phyloP scores from a whole-genome alignment of 192 early-diverging fungal genomes.

The Neocallimastix lanati region DNA sequence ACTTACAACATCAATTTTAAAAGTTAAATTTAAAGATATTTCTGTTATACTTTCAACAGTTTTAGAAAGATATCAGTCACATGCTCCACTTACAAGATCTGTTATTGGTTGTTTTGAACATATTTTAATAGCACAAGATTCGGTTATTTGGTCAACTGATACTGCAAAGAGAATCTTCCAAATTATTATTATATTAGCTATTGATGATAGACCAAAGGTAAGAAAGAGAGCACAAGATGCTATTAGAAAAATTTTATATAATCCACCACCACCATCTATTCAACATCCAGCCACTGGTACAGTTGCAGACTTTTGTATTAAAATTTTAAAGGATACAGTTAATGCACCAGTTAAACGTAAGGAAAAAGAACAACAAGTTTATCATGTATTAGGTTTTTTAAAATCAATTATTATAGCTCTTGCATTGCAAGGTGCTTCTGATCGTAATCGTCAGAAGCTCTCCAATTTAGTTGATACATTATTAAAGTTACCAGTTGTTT shows the following conservation, averaged over 20 bases:
- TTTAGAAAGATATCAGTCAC: slow-evolving; percentile 40
- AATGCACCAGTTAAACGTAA: slow-evolving; percentile 5
- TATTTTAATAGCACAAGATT: slow-evolving; percentile 63
- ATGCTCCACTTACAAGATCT: slow-evolving; percentile 62
- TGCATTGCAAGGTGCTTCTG: slow-evolving; percentile 12
- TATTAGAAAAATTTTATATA: slow-evolving; percentile 41
- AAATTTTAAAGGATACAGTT: slow-evolving; percentile 20
- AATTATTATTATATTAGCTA: slow-evolving; percentile 52
- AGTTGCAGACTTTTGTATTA: slow-evolving; percentile 41
- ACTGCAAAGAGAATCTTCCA: slow-evolving; percentile 45
- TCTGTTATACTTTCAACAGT: slow-evolving; percentile 38
- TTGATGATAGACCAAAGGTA: slow-evolving; percentile 74
- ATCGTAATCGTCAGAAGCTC: background rate
- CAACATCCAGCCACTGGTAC: slow-evolving; percentile 51
- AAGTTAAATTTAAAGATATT: slow-evolving; percentile 20
- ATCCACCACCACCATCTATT: slow-evolving; percentile 49
- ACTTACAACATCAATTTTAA: slow-evolving; percentile 11
- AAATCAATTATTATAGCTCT: slow-evolving; percentile 27
- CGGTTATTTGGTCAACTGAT: slow-evolving; percentile 44
- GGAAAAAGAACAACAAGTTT: slow-evolving; percentile 15
- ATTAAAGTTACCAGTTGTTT: slow-evolving; percentile 59
- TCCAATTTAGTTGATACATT: slow-evolving; percentile 39
- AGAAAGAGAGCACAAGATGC: slow-evolving; percentile 77
- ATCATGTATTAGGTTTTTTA: slow-evolving; percentile 53
- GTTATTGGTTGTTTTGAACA: slow-evolving; percentile 52